Evolutionary conservation across 164 flowering plant genomes (phyloP).

Genomic region (Stephania yunnanensis): DNA sequence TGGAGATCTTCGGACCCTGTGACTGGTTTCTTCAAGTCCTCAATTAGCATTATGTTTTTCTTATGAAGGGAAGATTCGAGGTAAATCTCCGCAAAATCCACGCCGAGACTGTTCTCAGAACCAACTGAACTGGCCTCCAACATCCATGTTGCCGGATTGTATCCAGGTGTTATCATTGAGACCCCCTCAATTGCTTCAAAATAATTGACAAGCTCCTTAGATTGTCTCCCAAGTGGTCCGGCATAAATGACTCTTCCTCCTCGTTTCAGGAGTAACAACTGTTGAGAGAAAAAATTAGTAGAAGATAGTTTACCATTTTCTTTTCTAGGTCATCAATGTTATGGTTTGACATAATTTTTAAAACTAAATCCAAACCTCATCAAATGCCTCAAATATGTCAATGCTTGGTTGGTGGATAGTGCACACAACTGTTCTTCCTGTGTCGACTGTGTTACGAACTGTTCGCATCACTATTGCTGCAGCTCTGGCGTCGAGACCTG

Average conservation of each 20-base stretch:
- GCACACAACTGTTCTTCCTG: conserved; percentile 95
- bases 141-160: conserved; percentile 93
- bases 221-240: conserved; percentile 76
- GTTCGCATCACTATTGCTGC: conserved; percentile 98
- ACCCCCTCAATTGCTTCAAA: conserved; percentile 77
- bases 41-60: conserved; percentile 33
- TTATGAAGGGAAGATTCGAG: conserved; percentile 48
- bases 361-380: conserved; percentile 52
- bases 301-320: background rate
- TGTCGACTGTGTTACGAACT: conserved; percentile 93
- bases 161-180: conserved; percentile 55
- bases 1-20: conserved; percentile 25
- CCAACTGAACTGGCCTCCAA: conserved; percentile 74
- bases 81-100: conserved; percentile 70
- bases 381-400: conserved; percentile 94
- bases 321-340: background rate
- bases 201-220: conserved; percentile 67
- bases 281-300: conserved; percentile 5
- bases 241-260: conserved; percentile 94
- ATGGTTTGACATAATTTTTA: no score
- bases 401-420: conserved; percentile 98
- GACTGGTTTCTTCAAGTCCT: conserved; percentile 17
- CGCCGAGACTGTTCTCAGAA: conserved; percentile 47
- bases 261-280: conserved; percentile 82
- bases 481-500: conserved; percentile 97